Percentiles rank a stretch among this genome's conserved stretches.
Conservation (phyloP, 2,329 filamentous ascomycete genomes). For the Immersiporthe knoxdaviesiana region DNA sequence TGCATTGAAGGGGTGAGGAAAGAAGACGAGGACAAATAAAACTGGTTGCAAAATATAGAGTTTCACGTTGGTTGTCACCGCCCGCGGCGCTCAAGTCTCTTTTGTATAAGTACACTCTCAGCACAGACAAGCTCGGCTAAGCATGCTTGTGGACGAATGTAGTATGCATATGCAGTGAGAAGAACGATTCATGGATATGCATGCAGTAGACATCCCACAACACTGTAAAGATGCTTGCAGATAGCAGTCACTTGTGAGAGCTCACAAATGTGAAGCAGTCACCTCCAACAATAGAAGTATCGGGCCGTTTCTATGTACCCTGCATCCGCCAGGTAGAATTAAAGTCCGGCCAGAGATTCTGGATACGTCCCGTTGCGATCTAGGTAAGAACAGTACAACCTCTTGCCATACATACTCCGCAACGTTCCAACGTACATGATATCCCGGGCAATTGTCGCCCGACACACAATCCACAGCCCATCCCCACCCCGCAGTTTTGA, state of each 20-base stretch:
- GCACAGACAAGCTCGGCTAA: no score
- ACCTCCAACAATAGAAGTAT: not conserved
- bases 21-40: not conserved
- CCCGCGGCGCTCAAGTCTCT: not conserved
- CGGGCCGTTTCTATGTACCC: not conserved
- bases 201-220: not conserved
- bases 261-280: not conserved
- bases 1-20: not conserved
- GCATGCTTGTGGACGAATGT: no score
- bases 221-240: not conserved
- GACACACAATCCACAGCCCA: not conserved
- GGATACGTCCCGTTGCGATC: not conserved
- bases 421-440: not conserved
- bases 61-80: not conserved
- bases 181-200: not conserved
- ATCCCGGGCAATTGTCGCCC: not conserved
- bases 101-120: not conserved
- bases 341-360: not conserved
- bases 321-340: not conserved
- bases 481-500: slow-evolving; percentile 1
- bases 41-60: not conserved
- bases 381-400: not conserved
- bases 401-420: not conserved
- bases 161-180: no score
- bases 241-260: not conserved